Evolutionary conservation across 306 rosid species (phyloP).

Genomic region (Sechiopsis laciniata): DNA sequence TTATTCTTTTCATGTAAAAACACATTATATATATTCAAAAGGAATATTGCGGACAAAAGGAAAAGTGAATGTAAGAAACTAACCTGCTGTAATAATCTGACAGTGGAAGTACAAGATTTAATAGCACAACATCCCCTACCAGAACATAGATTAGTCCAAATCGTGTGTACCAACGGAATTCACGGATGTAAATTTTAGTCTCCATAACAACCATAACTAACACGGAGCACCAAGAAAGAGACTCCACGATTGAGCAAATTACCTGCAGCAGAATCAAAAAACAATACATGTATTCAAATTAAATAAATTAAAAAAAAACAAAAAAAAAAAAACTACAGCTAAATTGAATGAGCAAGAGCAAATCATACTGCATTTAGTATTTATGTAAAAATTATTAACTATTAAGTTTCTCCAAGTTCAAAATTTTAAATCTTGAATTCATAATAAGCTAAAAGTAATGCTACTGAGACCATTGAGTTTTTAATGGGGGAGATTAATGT

Average conservation of each 20-base stretch:
- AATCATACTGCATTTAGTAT: slow-evolving; percentile 8
- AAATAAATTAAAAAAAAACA: slow-evolving; percentile 12
- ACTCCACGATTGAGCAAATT: slow-evolving; percentile 39
- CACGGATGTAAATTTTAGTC: slow-evolving; percentile 51
- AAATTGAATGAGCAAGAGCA: background rate
- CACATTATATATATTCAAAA: background rate
- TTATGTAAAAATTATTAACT: background rate
- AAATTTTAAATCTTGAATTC: background rate
- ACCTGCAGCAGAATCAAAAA: slow-evolving; percentile 33
- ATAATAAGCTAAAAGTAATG: background rate
- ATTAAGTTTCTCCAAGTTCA: background rate
- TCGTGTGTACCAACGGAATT: slow-evolving; percentile 73
- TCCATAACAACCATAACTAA: slow-evolving; percentile 54
- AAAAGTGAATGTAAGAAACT: slow-evolving; percentile 16
- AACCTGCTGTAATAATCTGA: slow-evolving; percentile 55
- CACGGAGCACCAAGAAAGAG: slow-evolving; percentile 65
- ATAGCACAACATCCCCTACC: slow-evolving; percentile 65
- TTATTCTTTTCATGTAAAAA: background rate
- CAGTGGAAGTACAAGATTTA: slow-evolving; percentile 54
- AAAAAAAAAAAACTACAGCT: background rate
- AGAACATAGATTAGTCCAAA: slow-evolving; percentile 70
- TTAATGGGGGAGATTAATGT: background rate
- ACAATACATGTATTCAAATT: slow-evolving; percentile 2
- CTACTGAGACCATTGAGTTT: background rate
- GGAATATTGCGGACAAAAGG: slow-evolving; percentile 7